Evolutionary conservation across 768 basidiomycete species (phyloP), one percentile per base, ranked within the genome.

Genomic region (Dioszegia hungarica): DNA sequence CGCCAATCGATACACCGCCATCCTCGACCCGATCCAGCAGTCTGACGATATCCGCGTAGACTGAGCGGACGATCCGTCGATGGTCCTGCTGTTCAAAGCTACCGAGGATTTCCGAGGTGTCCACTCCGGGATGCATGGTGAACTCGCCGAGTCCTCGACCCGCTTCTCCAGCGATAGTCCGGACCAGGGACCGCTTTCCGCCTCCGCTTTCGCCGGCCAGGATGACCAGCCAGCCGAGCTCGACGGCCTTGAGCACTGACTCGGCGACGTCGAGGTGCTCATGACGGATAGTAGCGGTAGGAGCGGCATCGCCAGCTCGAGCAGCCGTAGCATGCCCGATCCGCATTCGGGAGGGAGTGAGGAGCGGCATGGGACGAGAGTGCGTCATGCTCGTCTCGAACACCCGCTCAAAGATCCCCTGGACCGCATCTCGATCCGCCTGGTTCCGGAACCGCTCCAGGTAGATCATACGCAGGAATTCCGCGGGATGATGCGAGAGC

Each of bases 101-200:
- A 31, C 95, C 95, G 40, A 99, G 78, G 31, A 99, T 85, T 75
- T 99, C 95, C 74, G 86, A 85, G 1, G 92, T 89, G 73, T 99
- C 95, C 2, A 89, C 91, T 6, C 89, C 86, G 56, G 82, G 86
- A 73, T 88, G 93, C 69, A 97, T 79, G 17, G 84, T 80, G 44
- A 95, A 81, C 73, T 90, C 89, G 20, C 80, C 80, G 1, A 97
- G 80, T 22, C 74, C 41, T 48, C 83, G 81, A 24, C 95, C 94
- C 31, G 83, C 82, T 34, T 85, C 77, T 49, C 83, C 77, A 31
- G 93, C 90, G 40, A 93, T 73, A 4, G 82, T 78, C 54, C 85
- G 82, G 17, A 92, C 80, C 38, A 90, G 72, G 29, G 81, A 80
- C 4, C 88, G 87, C 79, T 99, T 99, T 43, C 95, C 94, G 56